These are phyloP conservation scores for Fusarium austroafricanum DNA, from an alignment of 2,329 filamentous ascomycete species.

Conservation along the genomic window DNA sequence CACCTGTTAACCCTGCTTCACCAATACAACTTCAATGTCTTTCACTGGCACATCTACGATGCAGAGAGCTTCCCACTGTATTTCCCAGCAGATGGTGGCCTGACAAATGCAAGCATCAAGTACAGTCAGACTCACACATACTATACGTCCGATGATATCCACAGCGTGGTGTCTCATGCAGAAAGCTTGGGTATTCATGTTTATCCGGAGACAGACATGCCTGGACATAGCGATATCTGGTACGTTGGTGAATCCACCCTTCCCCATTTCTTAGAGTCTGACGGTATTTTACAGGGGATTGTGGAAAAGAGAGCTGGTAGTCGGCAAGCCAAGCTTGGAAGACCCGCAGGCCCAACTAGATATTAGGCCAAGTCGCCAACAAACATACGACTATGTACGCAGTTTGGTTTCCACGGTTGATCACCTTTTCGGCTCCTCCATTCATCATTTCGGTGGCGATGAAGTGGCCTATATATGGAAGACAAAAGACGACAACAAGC, in stretches of 20 bases:
- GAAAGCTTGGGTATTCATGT: not conserved
- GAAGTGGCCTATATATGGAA: conserved; percentile 17
- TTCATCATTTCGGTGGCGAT: conserved; percentile 16
- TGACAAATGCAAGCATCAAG: conserved; percentile 9
- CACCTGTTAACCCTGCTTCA: not conserved
- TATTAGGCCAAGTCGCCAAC: not conserved
- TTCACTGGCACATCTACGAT: conserved; percentile 27
- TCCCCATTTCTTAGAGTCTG: rapidly evolving
- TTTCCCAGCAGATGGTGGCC: not conserved
- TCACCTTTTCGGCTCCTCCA: not conserved
- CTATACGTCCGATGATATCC: not conserved
- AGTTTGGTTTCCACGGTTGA: not conserved
- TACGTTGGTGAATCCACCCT: not conserved
- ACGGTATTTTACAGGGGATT: not conserved
- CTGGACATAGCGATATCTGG: conserved; percentile 18
- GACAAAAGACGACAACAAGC: conserved; percentile 1
- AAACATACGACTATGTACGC: not conserved
- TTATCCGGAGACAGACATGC: conserved; percentile 19
- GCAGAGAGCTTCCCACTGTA: conserved; percentile 14
- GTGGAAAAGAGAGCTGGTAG: conserved; percentile 12
- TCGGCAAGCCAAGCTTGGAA: conserved; percentile 1
- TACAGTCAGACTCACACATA: not conserved
- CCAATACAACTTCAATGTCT: conserved; percentile 22
- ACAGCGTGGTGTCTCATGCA: not conserved
- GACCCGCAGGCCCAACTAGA: conserved; percentile 2